Percentiles rank a stretch among this genome's conserved stretches.
These are phyloP conservation scores for Apiotrichum veenhuisii DNA, from an alignment of 1,284 basidiomycete species.

Conservation along the genomic window DNA sequence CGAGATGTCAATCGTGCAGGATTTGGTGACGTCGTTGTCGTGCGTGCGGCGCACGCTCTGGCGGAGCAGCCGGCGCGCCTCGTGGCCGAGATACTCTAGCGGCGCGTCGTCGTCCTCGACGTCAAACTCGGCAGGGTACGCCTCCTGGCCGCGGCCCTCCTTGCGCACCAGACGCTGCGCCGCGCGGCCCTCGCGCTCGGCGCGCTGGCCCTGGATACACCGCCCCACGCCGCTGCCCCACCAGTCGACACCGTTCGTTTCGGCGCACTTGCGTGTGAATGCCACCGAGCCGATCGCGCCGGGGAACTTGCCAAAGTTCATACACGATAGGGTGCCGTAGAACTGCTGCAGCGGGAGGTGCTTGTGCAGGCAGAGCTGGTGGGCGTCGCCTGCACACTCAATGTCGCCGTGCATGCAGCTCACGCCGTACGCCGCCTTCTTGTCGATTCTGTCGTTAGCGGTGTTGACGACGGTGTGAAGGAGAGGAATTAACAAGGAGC, in stretches of 20 bases:
- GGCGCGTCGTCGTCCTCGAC: slow-evolving; percentile 17
- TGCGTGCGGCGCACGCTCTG: slow-evolving; percentile 58
- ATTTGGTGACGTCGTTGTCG: slow-evolving; percentile 65
- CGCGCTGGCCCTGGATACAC: slow-evolving; percentile 53
- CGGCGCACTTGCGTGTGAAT: slow-evolving; percentile 64
- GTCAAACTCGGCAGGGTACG: not conserved
- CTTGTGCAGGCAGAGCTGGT: slow-evolving; percentile 68
- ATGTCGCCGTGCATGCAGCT: slow-evolving; percentile 70
- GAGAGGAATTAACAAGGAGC: not conserved
- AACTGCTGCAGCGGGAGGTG: slow-evolving; percentile 51
- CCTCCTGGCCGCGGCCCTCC: not conserved
- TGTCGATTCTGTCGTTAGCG: slow-evolving; percentile 57
- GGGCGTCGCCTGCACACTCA: slow-evolving; percentile 76
- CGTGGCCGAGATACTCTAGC: slow-evolving; percentile 28
- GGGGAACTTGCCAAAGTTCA: slow-evolving; percentile 63
- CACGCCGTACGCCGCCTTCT: slow-evolving; percentile 64
- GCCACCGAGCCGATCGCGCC: slow-evolving; percentile 62
- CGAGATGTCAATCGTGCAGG: slow-evolving; percentile 77
- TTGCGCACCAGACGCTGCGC: slow-evolving; percentile 2
- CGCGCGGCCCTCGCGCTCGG: slow-evolving; percentile 1
- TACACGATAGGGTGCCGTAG: slow-evolving; percentile 70
- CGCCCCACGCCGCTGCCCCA: slow-evolving; percentile 56
- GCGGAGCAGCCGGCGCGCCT: slow-evolving; percentile 54
- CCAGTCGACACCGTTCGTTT: slow-evolving; percentile 65
- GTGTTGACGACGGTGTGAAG: slow-evolving; percentile 1